Evolutionary conservation across 805 yeast genomes (phyloP), one percentile per base, ranked within the genome.

Genomic region (Candida anglica): DNA sequence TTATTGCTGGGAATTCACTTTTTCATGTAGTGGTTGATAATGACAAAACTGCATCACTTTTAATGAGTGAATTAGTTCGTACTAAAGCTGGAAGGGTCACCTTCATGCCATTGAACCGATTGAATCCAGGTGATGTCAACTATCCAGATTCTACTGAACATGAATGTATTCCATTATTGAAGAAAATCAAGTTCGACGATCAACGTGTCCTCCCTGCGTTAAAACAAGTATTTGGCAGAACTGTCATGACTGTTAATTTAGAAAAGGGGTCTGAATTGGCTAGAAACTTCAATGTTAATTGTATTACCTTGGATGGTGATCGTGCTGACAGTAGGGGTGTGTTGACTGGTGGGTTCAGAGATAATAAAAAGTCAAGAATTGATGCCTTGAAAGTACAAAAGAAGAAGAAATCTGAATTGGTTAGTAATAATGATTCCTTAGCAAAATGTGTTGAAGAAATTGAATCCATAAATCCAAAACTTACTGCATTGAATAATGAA

Each of bases 271-370:
- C 80, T 2, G 81, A 78, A 44, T 60, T 84, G 19, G 79, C 95
- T 0, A 73, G 74, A 30, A 57, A 63, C 7, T 74, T 67, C 52
- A 73, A 75, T 19, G 59, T 89, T 16, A 79, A 75, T 46, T 85
- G 95, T 1, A 83, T 93, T 11, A 93, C 98, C 0, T 62, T 91
- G 13, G 95, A 86, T 55, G 98, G 98, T 45, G 98, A 93, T 53
- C 69, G 86, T 43, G 86, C 86, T 32, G 94, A 86, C 46, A 78
- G 77, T 30, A 76, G 70, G 43, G 98, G 98, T 56, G 84, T 83
- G 2, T 56, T 93, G 28, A 79, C 86, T 16, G 98, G 98, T 58
- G 98, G 98, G 31, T 86, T 73, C 48, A 73, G 85, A 44, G 93
- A 86, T 46, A 73, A 69, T 45, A 75, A 74, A 39, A 49, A 63